Base-by-base conservation (phyloP, 2,329 filamentous ascomycete genomes). In the Microdochium bolleyi region DNA sequence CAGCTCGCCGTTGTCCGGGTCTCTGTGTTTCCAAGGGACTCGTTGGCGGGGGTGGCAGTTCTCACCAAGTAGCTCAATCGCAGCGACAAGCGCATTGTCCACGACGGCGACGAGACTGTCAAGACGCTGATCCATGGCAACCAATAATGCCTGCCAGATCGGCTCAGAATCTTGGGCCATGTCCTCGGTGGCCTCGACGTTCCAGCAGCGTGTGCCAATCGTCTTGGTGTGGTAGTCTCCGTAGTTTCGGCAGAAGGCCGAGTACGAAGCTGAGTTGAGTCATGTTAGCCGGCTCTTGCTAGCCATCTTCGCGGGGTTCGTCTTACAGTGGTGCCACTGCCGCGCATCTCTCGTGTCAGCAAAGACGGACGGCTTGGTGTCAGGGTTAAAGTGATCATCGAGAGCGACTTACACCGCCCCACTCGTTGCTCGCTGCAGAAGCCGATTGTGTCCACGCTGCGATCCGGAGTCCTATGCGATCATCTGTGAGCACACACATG, bases 231-330 rank as follows among this genome's bases (percentile, higher is more conserved):
- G 51, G 50, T 76, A 55, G 8, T 62, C 55, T 0, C 75, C 75
- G 50, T 64, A 71, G 0, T 75, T 62, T 14, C 66, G 61, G 50
- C 72, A 75, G 53, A 75, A 77, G 0, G 74, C 72, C 19, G 64
- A 53, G 50, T 74, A 77, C 19, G 41, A 46, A 8, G 22, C 63
- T 70, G 44, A 50, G 34, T 49, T 38, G 59, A 57, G 57, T 2
- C 54, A 27, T 57, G 49, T 48, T 22, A 41, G 52, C 25, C 53
- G 49, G 22, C 24, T 16, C 27, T 34, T 2, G 37, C 37, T 46
- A 19, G n/a, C 19, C 21, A 21, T 22, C 16, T 21, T 13, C 41
- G 41, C 5, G 19, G 41, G 8, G 8, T 46, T 19, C 3, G 21
- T 24, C 41, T 46, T 46, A 46, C 41, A 10, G 22, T 46, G 41